Conservation (phyloP, 805 yeast species). For the Myxozyma melibiosi region DNA sequence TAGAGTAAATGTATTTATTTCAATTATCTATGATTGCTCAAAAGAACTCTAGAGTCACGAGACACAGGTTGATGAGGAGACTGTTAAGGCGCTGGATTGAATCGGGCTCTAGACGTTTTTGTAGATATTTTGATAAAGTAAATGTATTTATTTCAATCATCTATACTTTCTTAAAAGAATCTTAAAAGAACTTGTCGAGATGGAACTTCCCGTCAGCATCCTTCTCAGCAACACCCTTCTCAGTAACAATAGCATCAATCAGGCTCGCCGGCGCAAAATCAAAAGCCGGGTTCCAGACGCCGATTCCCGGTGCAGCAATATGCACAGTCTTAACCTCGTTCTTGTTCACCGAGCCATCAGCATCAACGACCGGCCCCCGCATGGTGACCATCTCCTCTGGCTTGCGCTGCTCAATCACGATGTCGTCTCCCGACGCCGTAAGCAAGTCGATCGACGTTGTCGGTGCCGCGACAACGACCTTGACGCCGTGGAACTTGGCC, state of each 20-base stretch:
- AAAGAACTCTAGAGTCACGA: constrained; percentile 18
- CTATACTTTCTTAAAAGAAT: constrained; percentile 1
- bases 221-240: constrained; percentile 61
- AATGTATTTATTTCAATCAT: neutral
- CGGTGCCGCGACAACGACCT: constrained; percentile 94
- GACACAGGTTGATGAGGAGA: constrained; percentile 14
- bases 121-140: neutral
- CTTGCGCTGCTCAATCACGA: constrained; percentile 87
- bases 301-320: constrained; percentile 80
- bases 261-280: constrained; percentile 85
- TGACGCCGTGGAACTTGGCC: constrained; percentile 67
- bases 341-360: constrained; percentile 37
- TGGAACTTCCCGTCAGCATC: constrained; percentile 54
- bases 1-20: neutral
- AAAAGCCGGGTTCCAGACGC: constrained; percentile 95
- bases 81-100: constrained; percentile 14
- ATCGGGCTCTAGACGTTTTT: too few relatives aligned
- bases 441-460: constrained; percentile 80
- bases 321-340: constrained; percentile 56
- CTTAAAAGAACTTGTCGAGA: constrained; percentile 38
- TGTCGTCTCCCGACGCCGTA: constrained; percentile 69
- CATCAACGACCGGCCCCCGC: constrained; percentile 62
- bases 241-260: constrained; percentile 90
- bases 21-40: neutral
- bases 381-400: constrained; percentile 74